Evolutionary conservation across 768 basidiomycete genomes (phyloP), one percentile per base, ranked within the genome.

Genomic region (Suillus luteus): DNA sequence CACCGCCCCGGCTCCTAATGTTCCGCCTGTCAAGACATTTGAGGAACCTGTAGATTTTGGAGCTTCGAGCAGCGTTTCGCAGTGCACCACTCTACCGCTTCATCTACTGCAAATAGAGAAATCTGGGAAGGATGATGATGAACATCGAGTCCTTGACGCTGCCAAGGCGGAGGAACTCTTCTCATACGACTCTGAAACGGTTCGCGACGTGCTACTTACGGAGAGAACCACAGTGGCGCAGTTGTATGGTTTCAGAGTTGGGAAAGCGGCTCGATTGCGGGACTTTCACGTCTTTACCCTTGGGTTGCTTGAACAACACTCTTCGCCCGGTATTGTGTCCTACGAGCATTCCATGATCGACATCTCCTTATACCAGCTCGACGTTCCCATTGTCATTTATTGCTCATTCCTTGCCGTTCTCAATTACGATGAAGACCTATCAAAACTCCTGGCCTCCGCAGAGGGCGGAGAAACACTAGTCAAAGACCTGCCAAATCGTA

Each of bases 171-270:
- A 82, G n/a, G 80, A 87, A 64, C 75, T 89, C 6, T 85, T 87
- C 66, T 73, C 78, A 5, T 76, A 79, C 55, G 84, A 86, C 58
- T 85, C 85, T 62, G 71, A 79, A 22, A 82, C 80, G 9, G 81
- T 90, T 62, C 82, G 85, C 40, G 83, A 87, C 24, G 81, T 85
- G 38, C 79, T 94, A 62, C 75, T 91, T n/a, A 81, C 83, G 2
- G 91, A 96, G 70, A 81, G 84, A 54, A 85, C 85, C 33, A 88
- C 91, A 2, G 70, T 89, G n/a, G 82, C 85, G 2, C 92, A 94
- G 67, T 67, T 85, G 35, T 91, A 91, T 70, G 94, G 93, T 15
- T 93, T 84, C 73, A 82, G 90, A 51, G 78, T 85, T 15, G 92
- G 89, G 15, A 87, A 86, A 68, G 81, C 83, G 37, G 77, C 86